Base-by-base conservation (phyloP, 1,139 yeast genomes). In the Casaregolazyma lundiana region DNA sequence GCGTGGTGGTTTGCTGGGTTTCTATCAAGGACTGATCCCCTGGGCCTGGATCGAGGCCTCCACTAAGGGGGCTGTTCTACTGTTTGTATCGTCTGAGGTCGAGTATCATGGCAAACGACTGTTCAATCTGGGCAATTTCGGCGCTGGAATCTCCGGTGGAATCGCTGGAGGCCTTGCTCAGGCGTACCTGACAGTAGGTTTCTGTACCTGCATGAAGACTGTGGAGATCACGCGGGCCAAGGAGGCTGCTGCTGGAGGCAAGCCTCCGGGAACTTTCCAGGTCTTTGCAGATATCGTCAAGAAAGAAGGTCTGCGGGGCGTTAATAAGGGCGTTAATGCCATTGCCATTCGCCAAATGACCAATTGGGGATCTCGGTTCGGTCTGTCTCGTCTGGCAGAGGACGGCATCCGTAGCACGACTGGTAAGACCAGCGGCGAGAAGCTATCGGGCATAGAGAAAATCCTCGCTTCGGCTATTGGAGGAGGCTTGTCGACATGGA, bases 1-100 rank as follows among this genome's bases (percentile, higher is more conserved):
- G 20, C 81, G 98, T 62, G 98, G 98, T 53, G 98, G 97, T 45
- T 60, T 84, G 19, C 66, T 78, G 22, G 98, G 97, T 0, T 92
- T 90, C 69, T 92, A 90, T 71, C 98, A 92, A 66, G 98, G 98
- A 20, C 75, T 92, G 65, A 90, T 92, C 54, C 98, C 98, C 37
- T 92, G 98, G 98, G 98, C 97, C 2, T 90, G 97, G 97, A 85
- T 92, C 58, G 98, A 92, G 69, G 98, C 97, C n/a, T 85, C 96
- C 18, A 92, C 98, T 40, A 92, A 92, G 67, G 98, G 98, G 64
- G 97, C 97, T 3, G 96, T 90, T n/a, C 74, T 92, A 50, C 75
- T 92, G 58, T 94, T 92, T 59, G 97, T 90, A 20, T 83, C 95
- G 44, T 81, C 95, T 30, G 98, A 92, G 64, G 84, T 89, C 44